Percentiles rank a stretch among this genome's conserved stretches.
Conservation (phyloP, 352 stramenopile genomes). For the Pythium phragmiticola region DNA sequence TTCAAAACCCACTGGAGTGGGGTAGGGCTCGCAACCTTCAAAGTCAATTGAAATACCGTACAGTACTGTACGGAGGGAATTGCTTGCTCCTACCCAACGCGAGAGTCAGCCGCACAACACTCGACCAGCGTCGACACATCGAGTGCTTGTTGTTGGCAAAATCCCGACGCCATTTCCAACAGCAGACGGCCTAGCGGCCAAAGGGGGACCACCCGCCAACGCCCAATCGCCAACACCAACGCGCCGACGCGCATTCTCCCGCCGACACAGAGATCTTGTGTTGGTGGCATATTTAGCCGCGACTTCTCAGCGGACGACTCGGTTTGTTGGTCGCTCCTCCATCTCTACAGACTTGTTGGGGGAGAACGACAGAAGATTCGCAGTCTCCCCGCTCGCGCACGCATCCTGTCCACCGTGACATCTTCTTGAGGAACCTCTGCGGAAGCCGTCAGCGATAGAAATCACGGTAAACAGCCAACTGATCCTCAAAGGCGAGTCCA, state of each 20-base stretch:
- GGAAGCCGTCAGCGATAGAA: neutral
- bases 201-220: neutral
- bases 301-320: neutral
- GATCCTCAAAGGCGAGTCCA: neutral
- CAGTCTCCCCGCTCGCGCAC: too few relatives aligned
- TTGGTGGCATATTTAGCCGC: neutral
- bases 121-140: conserved; percentile 1
- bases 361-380: neutral
- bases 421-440: neutral
- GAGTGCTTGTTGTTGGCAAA: conserved; percentile 1
- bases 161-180: conserved; percentile 3
- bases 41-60: neutral
- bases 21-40: neutral
- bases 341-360: neutral
- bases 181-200: conserved; percentile 1
- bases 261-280: too few relatives aligned
- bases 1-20: too few relatives aligned
- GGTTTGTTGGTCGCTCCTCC: neutral
- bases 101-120: neutral
- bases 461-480: neutral
- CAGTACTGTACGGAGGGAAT: neutral
- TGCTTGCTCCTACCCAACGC: neutral
- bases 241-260: neutral
- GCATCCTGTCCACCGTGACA: neutral
- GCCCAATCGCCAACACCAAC: neutral